These are phyloP conservation scores for Cinnamomum micranthum DNA, from an alignment of 164 flowering plant species.

Conservation along the genomic window DNA sequence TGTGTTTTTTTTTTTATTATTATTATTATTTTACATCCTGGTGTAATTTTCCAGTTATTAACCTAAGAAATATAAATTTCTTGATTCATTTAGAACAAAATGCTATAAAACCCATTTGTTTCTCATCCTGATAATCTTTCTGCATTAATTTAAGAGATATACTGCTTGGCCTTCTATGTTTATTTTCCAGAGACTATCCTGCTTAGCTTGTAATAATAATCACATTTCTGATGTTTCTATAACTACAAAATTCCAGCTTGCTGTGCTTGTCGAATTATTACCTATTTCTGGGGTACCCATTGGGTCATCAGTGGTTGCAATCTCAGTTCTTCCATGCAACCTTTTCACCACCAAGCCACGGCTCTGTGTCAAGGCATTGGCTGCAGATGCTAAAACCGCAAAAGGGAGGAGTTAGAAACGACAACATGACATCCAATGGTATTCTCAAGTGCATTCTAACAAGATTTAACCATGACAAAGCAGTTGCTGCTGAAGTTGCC, in stretches of 20 bases:
- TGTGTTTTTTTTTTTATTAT: too few relatives aligned
- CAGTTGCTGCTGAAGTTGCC: not conserved
- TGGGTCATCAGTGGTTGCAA: slow-evolving; percentile 56
- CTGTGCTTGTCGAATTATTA: slow-evolving; percentile 65
- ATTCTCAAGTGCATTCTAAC: not conserved
- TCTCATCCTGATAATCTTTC: not conserved
- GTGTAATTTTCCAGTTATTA: not conserved
- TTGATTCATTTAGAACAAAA: not conserved
- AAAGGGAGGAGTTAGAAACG: slow-evolving; percentile 11
- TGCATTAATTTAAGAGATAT: not conserved
- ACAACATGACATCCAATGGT: not conserved
- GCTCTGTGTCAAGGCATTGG: slow-evolving; percentile 59
- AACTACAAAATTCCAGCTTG: slow-evolving; percentile 38
- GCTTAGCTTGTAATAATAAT: not conserved
- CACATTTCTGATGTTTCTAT: not conserved
- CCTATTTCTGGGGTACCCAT: slow-evolving; percentile 60
- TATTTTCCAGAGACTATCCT: not conserved
- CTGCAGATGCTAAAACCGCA: slow-evolving; percentile 36
- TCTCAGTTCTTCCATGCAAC: slow-evolving; percentile 62
- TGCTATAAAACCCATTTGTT: not conserved
- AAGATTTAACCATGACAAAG: not conserved
- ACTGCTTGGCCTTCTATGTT: not conserved
- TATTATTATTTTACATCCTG: not conserved
- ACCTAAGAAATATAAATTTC: not conserved
- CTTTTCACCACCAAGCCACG: slow-evolving; percentile 68